Base-by-base conservation (phyloP, 768 basidiomycete species). In the Polyporus arcularius region DNA sequence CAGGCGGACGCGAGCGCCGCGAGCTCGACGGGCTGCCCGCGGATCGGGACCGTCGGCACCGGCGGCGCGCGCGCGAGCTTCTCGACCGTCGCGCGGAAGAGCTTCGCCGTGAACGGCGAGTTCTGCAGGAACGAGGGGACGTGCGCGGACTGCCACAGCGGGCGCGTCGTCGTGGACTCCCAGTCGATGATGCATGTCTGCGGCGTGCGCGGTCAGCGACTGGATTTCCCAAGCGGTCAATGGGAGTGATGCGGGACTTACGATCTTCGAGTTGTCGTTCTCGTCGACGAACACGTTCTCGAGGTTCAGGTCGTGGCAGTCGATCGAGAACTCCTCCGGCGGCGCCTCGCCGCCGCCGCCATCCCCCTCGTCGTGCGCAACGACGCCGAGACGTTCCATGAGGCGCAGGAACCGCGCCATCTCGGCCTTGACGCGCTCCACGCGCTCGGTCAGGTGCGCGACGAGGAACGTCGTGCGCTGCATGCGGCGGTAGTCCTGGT, bases 121-220 rank as follows among this genome's bases (percentile, higher is more conserved):
- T 85, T 84, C 65, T 89, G 88, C 21, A 91, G 81, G 71, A 92
- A 91, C 0, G 89, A 82, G 0, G 92, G 92, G 2, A 92, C 79
- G 68, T 94, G 92, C 0, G 92, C 90, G 60, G 85, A 87, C 18
- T 89, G 87, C 91, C 91, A 94, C 18, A 94, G 80, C 4, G 92
- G 92, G 14, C 92, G 82, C 9, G 87, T 91, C 11, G 90, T 91
- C n/a, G 92, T 93, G 15, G 92, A 90, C 71, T 94, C 92, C 92
- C 90, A 93, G 67, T 94, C 92, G 43, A 94, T 94, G 59, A 94
- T 83, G 67, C 90, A 90, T 1, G 90, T 90, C 92, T 94, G 68
- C 10, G 56, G 21, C 41, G 35, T 51, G 6, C 21, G 6, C 52
- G 31, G 14, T 14, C 64, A 45, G 51, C 50, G 32, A 10, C 61